Percentiles rank a stretch among this genome's conserved stretches.
Conservation (phyloP, 441 rosid genomes). For the Adansonia grandidieri region DNA sequence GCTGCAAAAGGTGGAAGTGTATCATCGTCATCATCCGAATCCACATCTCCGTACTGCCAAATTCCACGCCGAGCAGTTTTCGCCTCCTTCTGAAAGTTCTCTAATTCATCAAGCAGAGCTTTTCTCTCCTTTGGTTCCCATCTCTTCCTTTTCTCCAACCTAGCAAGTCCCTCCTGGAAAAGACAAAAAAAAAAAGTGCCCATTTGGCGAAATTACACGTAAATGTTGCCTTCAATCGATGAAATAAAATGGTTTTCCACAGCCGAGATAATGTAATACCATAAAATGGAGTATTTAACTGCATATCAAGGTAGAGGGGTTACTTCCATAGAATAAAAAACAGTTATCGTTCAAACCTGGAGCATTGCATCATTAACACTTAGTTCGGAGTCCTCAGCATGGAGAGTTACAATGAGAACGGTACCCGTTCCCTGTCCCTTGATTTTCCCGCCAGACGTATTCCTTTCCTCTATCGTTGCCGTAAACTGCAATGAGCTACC, state of each 20-base stretch:
- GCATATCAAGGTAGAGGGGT: neutral
- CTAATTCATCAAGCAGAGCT: conserved; percentile 66
- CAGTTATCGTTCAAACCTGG: conserved; percentile 55
- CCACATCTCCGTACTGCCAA: conserved; percentile 91
- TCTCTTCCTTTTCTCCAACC: conserved; percentile 80
- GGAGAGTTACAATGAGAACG: conserved; percentile 68
- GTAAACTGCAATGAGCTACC: conserved; percentile 68
- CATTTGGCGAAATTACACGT: too few species aligned
- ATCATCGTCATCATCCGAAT: conserved; percentile 93
- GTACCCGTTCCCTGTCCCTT: conserved; percentile 98
- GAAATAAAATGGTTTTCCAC: too few species aligned
- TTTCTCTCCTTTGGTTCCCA: conserved; percentile 79
- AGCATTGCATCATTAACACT: conserved; percentile 86
- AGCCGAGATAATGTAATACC: too few species aligned
- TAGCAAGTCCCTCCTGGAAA: conserved; percentile 86
- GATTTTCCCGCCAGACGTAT: conserved; percentile 82
- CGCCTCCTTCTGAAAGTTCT: conserved; percentile 83
- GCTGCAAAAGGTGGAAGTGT: conserved; percentile 27
- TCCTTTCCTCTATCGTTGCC: conserved; percentile 85
- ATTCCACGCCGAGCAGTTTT: conserved; percentile 69
- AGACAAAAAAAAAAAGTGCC: neutral
- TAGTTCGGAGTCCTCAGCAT: conserved; percentile 71
- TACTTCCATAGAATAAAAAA: neutral
- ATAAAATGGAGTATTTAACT: too few species aligned
- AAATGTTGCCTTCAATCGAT: too few species aligned